Percentiles rank a stretch among this genome's conserved stretches.
Evolutionary conservation across 345 rosid genomes (phyloP).

Genomic region (Trapa bicornis): DNA sequence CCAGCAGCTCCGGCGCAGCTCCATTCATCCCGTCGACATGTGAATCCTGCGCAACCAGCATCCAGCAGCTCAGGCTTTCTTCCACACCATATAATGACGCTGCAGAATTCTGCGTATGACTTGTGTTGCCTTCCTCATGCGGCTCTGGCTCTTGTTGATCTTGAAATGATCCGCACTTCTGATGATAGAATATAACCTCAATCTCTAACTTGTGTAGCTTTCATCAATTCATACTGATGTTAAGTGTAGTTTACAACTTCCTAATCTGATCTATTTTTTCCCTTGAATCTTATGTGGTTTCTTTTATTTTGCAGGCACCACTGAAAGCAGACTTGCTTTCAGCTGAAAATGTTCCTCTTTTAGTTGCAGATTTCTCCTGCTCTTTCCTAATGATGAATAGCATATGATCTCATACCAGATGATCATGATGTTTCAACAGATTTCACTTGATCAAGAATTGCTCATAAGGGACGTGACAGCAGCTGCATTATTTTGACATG

Average conservation of each 20-base stretch:
- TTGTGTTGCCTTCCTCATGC: too few relatives aligned
- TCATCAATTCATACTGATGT: neutral
- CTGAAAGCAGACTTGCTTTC: neutral
- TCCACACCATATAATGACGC: too few relatives aligned
- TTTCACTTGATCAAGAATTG: neutral
- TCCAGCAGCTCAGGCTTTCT: conserved; percentile 30
- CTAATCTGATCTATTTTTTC: too few relatives aligned
- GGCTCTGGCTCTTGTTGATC: neutral
- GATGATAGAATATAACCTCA: neutral
- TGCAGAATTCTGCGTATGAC: neutral
- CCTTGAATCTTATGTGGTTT: too few relatives aligned
- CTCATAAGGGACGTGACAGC: neutral
- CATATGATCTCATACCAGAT: neutral
- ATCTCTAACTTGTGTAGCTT: neutral
- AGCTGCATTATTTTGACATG: neutral
- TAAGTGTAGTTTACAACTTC: neutral
- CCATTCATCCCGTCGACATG: conserved; percentile 72
- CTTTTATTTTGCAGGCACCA: too few relatives aligned
- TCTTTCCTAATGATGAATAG: too few relatives aligned
- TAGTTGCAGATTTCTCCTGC: neutral
- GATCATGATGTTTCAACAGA: neutral
- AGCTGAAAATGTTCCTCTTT: neutral
- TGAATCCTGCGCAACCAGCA: conserved; percentile 31
- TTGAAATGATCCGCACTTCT: neutral
- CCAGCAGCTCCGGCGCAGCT: conserved; percentile 57